phyloP scores from a whole-genome alignment of 768 basidiomycete species.

The Tulasnella sp. region DNA sequence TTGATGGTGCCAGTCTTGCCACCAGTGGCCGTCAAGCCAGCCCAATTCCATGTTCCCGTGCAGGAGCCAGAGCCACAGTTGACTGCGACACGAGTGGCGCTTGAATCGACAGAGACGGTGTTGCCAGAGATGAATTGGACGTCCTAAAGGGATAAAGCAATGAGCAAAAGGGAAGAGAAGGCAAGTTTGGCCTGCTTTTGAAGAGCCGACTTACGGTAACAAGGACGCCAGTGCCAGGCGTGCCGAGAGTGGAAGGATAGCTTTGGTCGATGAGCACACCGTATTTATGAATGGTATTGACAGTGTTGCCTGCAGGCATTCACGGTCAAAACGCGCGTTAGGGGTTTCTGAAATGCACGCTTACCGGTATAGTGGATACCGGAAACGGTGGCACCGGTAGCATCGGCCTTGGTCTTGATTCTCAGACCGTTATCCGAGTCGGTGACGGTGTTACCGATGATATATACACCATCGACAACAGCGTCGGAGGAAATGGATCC shows the following conservation, averaged over 20 bases:
- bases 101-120: constrained; percentile 37
- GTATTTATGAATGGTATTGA: constrained; percentile 41
- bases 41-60: constrained; percentile 48
- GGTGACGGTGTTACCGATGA: constrained; percentile 46
- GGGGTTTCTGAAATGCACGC: not conserved
- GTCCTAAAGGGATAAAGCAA: not conserved
- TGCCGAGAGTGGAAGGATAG: constrained; percentile 47
- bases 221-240: constrained; percentile 49
- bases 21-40: constrained; percentile 39
- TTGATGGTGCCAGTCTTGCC: constrained; percentile 36
- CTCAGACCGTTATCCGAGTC: constrained; percentile 44
- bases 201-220: constrained; percentile 40
- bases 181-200: not conserved
- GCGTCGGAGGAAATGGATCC: constrained; percentile 47
- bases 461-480: constrained; percentile 41
- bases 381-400: constrained; percentile 24
- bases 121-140: constrained; percentile 31
- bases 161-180: not conserved
- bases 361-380: constrained; percentile 24
- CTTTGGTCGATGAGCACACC: constrained; percentile 57
- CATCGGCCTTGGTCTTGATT: constrained; percentile 38
- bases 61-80: constrained; percentile 51
- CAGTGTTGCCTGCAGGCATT: constrained; percentile 38
- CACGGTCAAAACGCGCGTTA: constrained; percentile 25
- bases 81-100: constrained; percentile 43